Evolutionary conservation across 805 yeast genomes (phyloP).

Genomic region (Teunomyces pallodes): DNA sequence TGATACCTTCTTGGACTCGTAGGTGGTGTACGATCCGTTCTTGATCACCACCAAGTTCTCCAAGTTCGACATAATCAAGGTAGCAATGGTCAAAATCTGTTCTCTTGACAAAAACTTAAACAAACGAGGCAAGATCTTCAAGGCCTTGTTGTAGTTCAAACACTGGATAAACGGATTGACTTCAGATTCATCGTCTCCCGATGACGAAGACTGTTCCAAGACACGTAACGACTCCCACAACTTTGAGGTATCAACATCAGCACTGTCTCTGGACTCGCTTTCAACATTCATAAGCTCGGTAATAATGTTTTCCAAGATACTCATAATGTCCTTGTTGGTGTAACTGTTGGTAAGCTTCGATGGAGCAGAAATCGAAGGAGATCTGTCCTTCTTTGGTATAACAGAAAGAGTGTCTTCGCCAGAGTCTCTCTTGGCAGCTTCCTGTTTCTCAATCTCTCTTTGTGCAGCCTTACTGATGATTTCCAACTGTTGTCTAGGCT

Average conservation of each 20-base stretch:
- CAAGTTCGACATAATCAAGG: slow-evolving; percentile 74
- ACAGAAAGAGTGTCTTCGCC: slow-evolving; percentile 18
- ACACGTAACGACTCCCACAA: slow-evolving; percentile 81
- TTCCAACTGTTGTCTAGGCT: slow-evolving; percentile 84
- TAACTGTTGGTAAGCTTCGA: slow-evolving; percentile 30
- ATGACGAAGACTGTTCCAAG: slow-evolving; percentile 57
- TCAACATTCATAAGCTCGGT: slow-evolving; percentile 76
- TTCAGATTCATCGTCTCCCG: slow-evolving; percentile 45
- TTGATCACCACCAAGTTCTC: slow-evolving; percentile 75
- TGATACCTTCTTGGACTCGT: slow-evolving; percentile 50
- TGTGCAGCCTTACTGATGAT: slow-evolving; percentile 52
- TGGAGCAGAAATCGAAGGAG: slow-evolving; percentile 32
- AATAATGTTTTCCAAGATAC: slow-evolving; percentile 75
- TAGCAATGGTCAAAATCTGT: slow-evolving; percentile 73
- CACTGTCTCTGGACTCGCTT: slow-evolving; percentile 45
- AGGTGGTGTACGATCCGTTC: slow-evolving; percentile 74
- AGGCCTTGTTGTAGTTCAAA: slow-evolving; percentile 80
- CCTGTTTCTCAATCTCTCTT: slow-evolving; percentile 40
- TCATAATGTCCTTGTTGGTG: slow-evolving; percentile 48
- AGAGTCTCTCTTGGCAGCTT: slow-evolving; percentile 16
- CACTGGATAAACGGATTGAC: slow-evolving; percentile 82
- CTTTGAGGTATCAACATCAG: slow-evolving; percentile 35
- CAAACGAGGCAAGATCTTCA: slow-evolving; percentile 83
- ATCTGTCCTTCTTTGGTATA: slow-evolving; percentile 22
- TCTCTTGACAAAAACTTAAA: slow-evolving; percentile 78